A percentile compares a stretch with the other conserved stretches of the same genome.
These are phyloP conservation scores for Mortierella sp. DNA, from an alignment of 371 early-diverging fungal species.

Conservation along the genomic window DNA sequence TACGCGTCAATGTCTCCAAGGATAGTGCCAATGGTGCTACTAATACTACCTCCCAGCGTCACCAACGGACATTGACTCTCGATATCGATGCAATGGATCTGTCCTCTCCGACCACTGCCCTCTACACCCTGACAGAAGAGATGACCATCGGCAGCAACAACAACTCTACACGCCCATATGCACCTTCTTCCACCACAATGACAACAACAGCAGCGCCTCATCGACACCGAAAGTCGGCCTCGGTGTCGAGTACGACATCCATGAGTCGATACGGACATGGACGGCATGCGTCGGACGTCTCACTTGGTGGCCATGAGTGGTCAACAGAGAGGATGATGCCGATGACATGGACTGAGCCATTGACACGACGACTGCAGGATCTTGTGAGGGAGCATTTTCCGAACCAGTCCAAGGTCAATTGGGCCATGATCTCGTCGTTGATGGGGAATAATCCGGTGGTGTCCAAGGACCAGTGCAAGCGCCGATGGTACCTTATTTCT, in stretches of 20 bases:
- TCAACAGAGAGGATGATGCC: slow-evolving; percentile 25
- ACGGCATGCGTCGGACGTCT: slow-evolving; percentile 20
- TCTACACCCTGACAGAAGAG: neutral
- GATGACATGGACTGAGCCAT: slow-evolving; percentile 48
- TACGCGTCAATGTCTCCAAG: slow-evolving; percentile 4
- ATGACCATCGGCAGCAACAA: neutral
- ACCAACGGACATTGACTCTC: slow-evolving; percentile 7
- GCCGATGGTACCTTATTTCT: slow-evolving; percentile 43
- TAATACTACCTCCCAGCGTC: neutral
- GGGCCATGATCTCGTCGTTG: slow-evolving; percentile 38
- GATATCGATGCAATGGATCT: slow-evolving; percentile 24
- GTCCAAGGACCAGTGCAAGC: slow-evolving; percentile 44
- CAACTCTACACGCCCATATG: neutral
- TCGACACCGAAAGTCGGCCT: neutral
- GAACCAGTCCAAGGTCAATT: slow-evolving; percentile 42
- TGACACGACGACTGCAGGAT: slow-evolving; percentile 35
- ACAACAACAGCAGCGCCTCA: neutral
- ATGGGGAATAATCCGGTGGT: slow-evolving; percentile 33
- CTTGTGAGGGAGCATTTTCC: slow-evolving; percentile 34
- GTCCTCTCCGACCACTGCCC: neutral
- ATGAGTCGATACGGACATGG: slow-evolving; percentile 19
- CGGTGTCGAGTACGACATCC: neutral
- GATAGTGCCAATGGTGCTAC: neutral
- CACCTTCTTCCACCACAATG: neutral
- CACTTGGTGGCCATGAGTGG: neutral